Base-by-base conservation (phyloP, 2,329 filamentous ascomycete species). In the Fusarium albidum region DNA sequence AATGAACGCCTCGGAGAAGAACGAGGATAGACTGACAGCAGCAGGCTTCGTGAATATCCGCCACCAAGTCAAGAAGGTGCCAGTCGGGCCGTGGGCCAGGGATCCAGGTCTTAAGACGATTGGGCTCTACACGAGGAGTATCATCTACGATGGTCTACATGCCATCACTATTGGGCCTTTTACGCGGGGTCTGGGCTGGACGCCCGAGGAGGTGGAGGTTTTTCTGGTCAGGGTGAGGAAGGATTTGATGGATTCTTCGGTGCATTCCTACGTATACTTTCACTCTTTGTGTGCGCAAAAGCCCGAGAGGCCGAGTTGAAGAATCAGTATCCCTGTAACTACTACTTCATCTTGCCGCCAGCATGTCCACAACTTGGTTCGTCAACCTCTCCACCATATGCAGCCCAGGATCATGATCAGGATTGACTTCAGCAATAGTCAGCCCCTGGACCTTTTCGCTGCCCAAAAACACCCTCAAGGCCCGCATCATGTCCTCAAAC, bases 11-110 rank as follows among this genome's bases (percentile, higher is more conserved):
- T 59, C 71, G 17, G 62, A 66, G n/a, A 66, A 67, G 31, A 65
- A 68, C 43, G 63, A 66, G 11, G 59, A 68, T 9, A 55, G 63
- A n/a, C 41, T 73, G 4, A 27, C 44, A 9, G 64, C 66, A 6
- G 74, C 74, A 2, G 78, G 78, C 0, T 80, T 77, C 39, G 64
- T 71, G 14, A 73, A 79, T 46, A 66, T 80, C 4, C 63, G 65
- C 5, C 71, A 75, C 25, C 63, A 68, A 14, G 68, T 70, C 8
- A 72, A 74, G 58, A 77, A 80, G 61, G 69, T 82, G 9, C 80
- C 81, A 0, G 73, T 79, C 7, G 79, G 77, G 13, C 67, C 69
- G 0, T 84, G 81, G 81, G 72, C 79, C 0, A 74, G 69, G 41
- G 76, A 83, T 42, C 67, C 72, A 15, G 75, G 71, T 12, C 70